Conservation (phyloP, 176 grass and related monocot species). For the Oropetium thomaeum region DNA sequence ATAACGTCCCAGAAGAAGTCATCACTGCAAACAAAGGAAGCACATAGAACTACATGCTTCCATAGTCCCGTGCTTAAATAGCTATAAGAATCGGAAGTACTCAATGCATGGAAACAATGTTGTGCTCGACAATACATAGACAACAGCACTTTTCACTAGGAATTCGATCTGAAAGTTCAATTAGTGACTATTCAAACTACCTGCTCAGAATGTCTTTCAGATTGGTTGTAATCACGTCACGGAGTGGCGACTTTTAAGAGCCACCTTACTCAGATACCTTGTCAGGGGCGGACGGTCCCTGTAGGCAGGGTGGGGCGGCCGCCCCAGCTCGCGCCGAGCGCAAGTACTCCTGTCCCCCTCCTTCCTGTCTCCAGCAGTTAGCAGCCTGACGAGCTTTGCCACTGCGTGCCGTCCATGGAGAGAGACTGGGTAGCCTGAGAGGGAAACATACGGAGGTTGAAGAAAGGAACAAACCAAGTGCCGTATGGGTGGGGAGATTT, state of each 20-base stretch:
- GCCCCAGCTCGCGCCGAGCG: no score
- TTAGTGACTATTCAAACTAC: background rate
- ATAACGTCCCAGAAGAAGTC: constrained; percentile 8
- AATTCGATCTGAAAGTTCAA: background rate
- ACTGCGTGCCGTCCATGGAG: no score
- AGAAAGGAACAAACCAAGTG: no score
- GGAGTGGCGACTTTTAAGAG: background rate
- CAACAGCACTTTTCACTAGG: background rate
- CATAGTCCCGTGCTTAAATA: background rate
- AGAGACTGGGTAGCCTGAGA: no score
- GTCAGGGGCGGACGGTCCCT: no score
- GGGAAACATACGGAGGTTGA: no score
- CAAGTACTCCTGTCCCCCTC: no score
- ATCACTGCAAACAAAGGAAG: background rate
- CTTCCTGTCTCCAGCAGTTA: no score
- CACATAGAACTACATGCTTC: background rate
- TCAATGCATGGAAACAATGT: background rate
- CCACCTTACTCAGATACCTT: constrained; percentile 9
- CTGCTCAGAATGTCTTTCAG: constrained; percentile 5
- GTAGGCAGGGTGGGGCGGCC: no score
- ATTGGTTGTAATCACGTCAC: constrained; percentile 23
- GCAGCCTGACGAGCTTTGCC: no score
- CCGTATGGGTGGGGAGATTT: no score
- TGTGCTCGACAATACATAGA: background rate
- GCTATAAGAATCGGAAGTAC: background rate